phyloP scores from a whole-genome alignment of 345 rosid species.

The Boechera stricta region DNA sequence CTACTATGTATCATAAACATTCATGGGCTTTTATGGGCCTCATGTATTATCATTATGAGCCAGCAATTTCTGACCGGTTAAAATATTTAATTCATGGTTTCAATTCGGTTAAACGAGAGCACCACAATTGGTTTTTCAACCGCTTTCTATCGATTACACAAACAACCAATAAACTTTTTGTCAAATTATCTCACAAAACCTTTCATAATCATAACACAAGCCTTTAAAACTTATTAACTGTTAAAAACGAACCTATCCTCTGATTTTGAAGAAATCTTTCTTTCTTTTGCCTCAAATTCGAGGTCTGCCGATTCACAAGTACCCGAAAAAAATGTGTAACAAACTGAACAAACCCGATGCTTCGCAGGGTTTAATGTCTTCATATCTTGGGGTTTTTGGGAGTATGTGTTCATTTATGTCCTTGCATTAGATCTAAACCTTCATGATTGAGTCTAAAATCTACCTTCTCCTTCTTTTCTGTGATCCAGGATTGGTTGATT shows the following conservation, averaged over 20 bases:
- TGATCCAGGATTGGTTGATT: slow-evolving; percentile 30
- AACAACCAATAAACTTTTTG: background rate
- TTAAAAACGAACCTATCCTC: background rate
- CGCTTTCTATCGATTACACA: slow-evolving; percentile 1
- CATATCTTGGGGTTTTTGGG: background rate
- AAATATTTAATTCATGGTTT: background rate
- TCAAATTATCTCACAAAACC: background rate
- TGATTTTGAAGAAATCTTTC: background rate
- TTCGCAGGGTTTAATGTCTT: background rate
- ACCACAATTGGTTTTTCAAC: background rate
- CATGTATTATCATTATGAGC: background rate
- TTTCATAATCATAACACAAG: slow-evolving; percentile 11
- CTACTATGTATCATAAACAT: background rate
- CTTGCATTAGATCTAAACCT: slow-evolving; percentile 8
- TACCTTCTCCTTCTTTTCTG: slow-evolving; percentile 43
- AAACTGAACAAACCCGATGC: slow-evolving; percentile 25
- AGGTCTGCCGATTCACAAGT: slow-evolving; percentile 25
- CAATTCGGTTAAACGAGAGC: background rate
- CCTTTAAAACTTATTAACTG: background rate
- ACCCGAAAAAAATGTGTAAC: slow-evolving; percentile 19
- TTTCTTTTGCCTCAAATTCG: background rate
- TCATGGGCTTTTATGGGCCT: slow-evolving; percentile 28
- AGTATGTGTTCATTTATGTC: slow-evolving; percentile 7
- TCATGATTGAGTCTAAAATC: slow-evolving; percentile 12
- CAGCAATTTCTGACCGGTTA: slow-evolving; percentile 5